These are phyloP conservation scores for Aspergillus nomiae DNA, from an alignment of 2,329 filamentous ascomycete genomes.

Conservation along the genomic window DNA sequence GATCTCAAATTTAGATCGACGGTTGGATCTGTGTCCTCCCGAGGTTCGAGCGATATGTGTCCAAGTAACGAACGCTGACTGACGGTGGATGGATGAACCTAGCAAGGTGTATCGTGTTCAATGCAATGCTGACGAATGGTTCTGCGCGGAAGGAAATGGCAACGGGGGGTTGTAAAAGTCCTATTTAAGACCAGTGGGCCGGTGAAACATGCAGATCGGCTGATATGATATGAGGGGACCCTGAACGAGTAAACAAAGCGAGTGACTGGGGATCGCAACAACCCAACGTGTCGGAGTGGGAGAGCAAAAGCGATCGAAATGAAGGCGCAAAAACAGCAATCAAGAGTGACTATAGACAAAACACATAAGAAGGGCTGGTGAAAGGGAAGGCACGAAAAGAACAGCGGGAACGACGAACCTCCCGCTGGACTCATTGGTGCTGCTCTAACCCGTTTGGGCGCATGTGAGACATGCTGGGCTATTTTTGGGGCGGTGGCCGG, in stretches of 20 bases:
- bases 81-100: not conserved
- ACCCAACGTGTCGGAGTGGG: not conserved
- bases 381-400: constrained; percentile 2
- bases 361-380: not conserved
- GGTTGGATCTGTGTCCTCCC: not conserved
- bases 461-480: constrained; percentile 24
- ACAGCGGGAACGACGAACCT: constrained; percentile 4
- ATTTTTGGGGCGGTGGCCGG: constrained; percentile 21
- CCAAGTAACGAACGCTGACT: constrained; percentile 10
- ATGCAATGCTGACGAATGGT: not conserved
- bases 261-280: constrained; percentile 18
- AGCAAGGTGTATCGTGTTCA: not conserved
- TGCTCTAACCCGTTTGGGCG: constrained; percentile 19
- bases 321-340: not conserved
- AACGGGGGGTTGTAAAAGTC: constrained; percentile 6
- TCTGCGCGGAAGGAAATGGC: not conserved
- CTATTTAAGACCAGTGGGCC: constrained; percentile 15
- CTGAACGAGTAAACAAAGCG: constrained; percentile 27
- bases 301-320: not conserved
- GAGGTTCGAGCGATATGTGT: not conserved
- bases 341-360: not conserved
- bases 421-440: not conserved
- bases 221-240: constrained; percentile 18
- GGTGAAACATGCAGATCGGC: constrained; percentile 24
- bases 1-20: not conserved